These are phyloP conservation scores for Mucor indicus DNA, from an alignment of 371 early-diverging fungal genomes.

Conservation along the genomic window DNA sequence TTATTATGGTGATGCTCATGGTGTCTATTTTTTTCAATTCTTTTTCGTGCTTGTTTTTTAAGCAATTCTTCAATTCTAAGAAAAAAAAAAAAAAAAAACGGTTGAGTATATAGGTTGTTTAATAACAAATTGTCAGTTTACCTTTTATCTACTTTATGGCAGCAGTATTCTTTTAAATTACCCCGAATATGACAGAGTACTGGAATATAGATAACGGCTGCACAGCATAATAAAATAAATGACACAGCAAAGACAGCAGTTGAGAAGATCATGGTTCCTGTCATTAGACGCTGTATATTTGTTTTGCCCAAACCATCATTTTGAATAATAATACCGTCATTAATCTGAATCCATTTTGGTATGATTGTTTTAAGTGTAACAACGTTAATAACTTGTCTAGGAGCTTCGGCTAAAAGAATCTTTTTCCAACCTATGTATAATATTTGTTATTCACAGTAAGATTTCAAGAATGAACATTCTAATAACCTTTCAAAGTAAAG, in stretches of 20 bases:
- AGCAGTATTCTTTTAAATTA: slow-evolving; percentile 89
- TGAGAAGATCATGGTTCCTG: slow-evolving; percentile 46
- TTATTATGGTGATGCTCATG: slow-evolving; percentile 1
- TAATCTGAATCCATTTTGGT: slow-evolving; percentile 35
- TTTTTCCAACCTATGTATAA: slow-evolving; percentile 76
- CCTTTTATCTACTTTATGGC: slow-evolving; percentile 90
- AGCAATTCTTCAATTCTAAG: slow-evolving; percentile 27
- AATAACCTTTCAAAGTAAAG: slow-evolving; percentile 75
- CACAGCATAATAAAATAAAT: slow-evolving; percentile 55
- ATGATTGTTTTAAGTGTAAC: slow-evolving; percentile 35
- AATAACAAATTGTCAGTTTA: slow-evolving; percentile 10
- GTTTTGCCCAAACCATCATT: slow-evolving; percentile 44
- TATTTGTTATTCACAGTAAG: slow-evolving; percentile 36
- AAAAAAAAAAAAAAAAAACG: background rate
- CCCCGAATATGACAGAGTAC: slow-evolving; percentile 79
- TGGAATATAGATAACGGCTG: slow-evolving; percentile 77
- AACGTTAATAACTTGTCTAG: slow-evolving; percentile 71
- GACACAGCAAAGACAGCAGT: slow-evolving; percentile 46
- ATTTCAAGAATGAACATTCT: slow-evolving; percentile 51
- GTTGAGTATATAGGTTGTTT: slow-evolving; percentile 35
- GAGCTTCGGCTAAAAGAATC: slow-evolving; percentile 81
- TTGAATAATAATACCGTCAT: slow-evolving; percentile 15
- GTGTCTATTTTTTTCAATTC: slow-evolving; percentile 18
- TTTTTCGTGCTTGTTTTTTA: slow-evolving; percentile 26
- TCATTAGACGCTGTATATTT: slow-evolving; percentile 34